A percentile compares a stretch with the other conserved stretches of the same genome.
These are phyloP conservation scores for Starmerella floris DNA, from an alignment of 805 yeast species.

Conservation along the genomic window DNA sequence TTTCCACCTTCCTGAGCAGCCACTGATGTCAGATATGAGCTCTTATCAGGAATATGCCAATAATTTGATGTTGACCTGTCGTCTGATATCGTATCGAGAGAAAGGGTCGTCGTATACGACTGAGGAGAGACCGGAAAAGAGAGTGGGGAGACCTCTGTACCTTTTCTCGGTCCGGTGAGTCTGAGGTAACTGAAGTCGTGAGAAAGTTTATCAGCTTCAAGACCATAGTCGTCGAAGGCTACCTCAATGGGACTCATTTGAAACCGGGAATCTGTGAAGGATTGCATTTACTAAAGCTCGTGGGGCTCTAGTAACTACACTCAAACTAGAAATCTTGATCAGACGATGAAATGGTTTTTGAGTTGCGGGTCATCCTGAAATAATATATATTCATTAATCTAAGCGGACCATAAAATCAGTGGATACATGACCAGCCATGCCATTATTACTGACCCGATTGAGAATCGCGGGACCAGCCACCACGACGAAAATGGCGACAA, in stretches of 20 bases:
- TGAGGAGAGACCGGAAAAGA: neutral
- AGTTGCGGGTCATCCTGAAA: too few relatives aligned
- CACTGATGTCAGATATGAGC: constrained; percentile 26
- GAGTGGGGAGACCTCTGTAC: neutral
- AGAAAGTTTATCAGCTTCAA: neutral
- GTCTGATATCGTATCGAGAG: too few relatives aligned
- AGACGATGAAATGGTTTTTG: too few relatives aligned
- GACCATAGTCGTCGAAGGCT: neutral
- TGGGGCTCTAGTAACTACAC: too few relatives aligned
- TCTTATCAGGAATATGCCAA: constrained; percentile 31
- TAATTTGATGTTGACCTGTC: constrained; percentile 18
- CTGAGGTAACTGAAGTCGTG: neutral
- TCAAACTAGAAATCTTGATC: too few relatives aligned
- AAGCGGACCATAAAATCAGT: too few relatives aligned
- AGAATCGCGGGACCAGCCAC: too few relatives aligned
- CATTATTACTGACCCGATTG: too few relatives aligned
- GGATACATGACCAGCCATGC: too few relatives aligned
- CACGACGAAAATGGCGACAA: too few relatives aligned
- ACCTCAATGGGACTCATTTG: neutral
- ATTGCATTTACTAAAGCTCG: neutral
- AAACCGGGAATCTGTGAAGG: neutral
- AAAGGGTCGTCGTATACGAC: neutral
- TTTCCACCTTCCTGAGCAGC: constrained; percentile 30
- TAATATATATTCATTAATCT: too few relatives aligned
- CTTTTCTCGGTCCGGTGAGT: neutral